Evolutionary conservation across 208 protist species (phyloP).

Genomic region (Acanthamoeba divionensis): DNA sequence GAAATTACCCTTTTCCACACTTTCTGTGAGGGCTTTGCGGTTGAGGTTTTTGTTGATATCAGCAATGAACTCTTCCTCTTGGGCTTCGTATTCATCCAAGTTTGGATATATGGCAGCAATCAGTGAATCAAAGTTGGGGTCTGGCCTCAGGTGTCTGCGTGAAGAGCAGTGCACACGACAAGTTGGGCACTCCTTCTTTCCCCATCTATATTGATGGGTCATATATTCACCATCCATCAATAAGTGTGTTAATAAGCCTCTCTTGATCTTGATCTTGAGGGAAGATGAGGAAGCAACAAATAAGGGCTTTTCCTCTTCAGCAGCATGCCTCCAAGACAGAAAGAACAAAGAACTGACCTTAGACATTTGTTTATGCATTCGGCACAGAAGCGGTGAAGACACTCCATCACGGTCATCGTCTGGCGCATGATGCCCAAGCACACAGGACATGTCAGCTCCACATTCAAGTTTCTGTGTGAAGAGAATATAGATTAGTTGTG

Average conservation of each 20-base stretch:
- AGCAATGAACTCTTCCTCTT: slow-evolving; percentile 29
- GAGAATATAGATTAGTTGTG: too few species aligned
- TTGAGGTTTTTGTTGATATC: slow-evolving; percentile 36
- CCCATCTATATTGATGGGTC: too few species aligned
- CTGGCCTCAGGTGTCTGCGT: slow-evolving; percentile 6
- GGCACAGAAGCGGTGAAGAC: slow-evolving; percentile 57
- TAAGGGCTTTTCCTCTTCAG: not conserved
- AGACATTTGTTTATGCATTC: slow-evolving; percentile 61
- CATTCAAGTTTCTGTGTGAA: slow-evolving; percentile 48
- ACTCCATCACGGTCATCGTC: slow-evolving; percentile 62
- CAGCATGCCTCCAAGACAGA: not conserved
- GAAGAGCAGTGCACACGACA: slow-evolving; percentile 54
- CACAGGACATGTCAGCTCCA: slow-evolving; percentile 60
- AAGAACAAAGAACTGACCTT: not conserved
- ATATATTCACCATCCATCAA: too few species aligned
- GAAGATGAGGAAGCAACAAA: not conserved
- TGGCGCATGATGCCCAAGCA: slow-evolving; percentile 59
- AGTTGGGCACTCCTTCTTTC: slow-evolving; percentile 54
- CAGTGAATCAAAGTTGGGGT: slow-evolving; percentile 49
- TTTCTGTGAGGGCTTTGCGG: slow-evolving; percentile 9
- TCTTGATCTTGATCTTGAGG: too few species aligned
- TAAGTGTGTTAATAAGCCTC: too few species aligned
- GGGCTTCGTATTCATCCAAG: slow-evolving; percentile 50
- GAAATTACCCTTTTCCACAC: slow-evolving; percentile 15
- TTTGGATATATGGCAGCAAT: slow-evolving; percentile 59